Evolutionary conservation across 495 filamentous ascomycete species (phyloP).

Genomic region (Viridothelium virens): DNA sequence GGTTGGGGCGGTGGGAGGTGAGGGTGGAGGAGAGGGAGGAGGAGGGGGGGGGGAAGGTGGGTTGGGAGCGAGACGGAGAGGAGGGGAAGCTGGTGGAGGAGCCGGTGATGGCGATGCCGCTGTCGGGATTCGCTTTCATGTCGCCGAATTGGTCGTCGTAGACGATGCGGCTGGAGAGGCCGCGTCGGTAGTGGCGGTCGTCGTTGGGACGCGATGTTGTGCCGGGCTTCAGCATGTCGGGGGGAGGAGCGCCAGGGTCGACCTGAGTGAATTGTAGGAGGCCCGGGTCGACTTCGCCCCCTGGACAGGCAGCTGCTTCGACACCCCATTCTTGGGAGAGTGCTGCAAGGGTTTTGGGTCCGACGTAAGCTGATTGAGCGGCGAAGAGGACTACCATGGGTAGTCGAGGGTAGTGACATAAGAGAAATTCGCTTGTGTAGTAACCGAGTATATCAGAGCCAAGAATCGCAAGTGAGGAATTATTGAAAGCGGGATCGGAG

Average conservation of each 20-base stretch:
- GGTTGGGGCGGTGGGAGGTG: not conserved
- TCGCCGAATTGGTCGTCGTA: slow-evolving; percentile 79
- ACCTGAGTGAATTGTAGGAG: slow-evolving; percentile 71
- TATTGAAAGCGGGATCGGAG: slow-evolving; percentile 65
- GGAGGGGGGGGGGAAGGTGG: slow-evolving; percentile 11
- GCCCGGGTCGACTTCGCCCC: slow-evolving; percentile 86
- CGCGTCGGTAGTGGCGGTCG: slow-evolving; percentile 56
- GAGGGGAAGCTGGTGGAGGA: slow-evolving; percentile 12
- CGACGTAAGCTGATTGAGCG: slow-evolving; percentile 74
- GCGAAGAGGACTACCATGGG: slow-evolving; percentile 74
- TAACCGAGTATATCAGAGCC: slow-evolving; percentile 76
- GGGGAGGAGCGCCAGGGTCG: slow-evolving; percentile 41
- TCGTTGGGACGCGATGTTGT: slow-evolving; percentile 34
- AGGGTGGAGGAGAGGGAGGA: not conserved
- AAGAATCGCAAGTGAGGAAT: slow-evolving; percentile 69
- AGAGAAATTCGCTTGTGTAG: slow-evolving; percentile 77
- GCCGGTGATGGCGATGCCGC: slow-evolving; percentile 10
- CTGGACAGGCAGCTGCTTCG: slow-evolving; percentile 71
- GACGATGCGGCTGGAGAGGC: slow-evolving; percentile 61
- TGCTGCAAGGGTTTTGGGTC: slow-evolving; percentile 57
- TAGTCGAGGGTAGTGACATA: slow-evolving; percentile 81
- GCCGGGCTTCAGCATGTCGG: slow-evolving; percentile 7
- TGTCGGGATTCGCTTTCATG: slow-evolving; percentile 21
- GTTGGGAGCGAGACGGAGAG: slow-evolving; percentile 17
- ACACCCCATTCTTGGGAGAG: slow-evolving; percentile 84